Evolutionary conservation across 805 yeast genomes (phyloP), one percentile per base, ranked within the genome.

Genomic region (Ogataea naganishii): DNA sequence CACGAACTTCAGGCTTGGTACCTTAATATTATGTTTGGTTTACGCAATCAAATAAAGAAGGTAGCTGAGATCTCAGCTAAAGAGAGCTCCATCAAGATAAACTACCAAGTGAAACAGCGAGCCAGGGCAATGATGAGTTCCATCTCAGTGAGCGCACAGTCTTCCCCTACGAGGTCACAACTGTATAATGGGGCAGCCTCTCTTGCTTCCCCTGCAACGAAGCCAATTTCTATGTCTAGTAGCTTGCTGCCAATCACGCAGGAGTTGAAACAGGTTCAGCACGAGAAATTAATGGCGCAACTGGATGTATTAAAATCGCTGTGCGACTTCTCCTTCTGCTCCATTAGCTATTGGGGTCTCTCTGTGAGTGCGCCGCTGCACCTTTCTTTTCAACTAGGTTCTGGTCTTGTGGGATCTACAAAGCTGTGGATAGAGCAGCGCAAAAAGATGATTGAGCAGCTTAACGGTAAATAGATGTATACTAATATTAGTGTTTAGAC

Each of bases 1-100:
- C 84, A 80, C 47, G 84, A 76, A 50, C 60, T 75, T 3, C 56
- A 69, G 22, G 74, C 83, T 0, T 80, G 89, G 88, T 75, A 75
- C 55, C 64, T 64, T 32, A 81, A 75, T 44, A 72, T 81, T 13
- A 39, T 79, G 34, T 49, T 76, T 11, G 74, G 74, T 1, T 47
- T 78, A 29, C 69, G 72, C 46, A 66, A 66, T 33, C 69, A 74
- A 14, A 63, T 65, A 46, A 53, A 49, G 12, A 59, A 61, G 31
- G 53, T 72, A 30, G 55, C 56, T 24, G 45, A 44, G n/a, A 53
- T 72, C 15, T 50, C 54, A 10, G 66, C 60, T 24, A 62, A 63
- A 39, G 80, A 75, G 41, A 53, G 65, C 39, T 75, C 72, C 31
- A 38, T 75, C 19, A 64, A 60, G 37, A 68, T 79, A 26, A 79